These are phyloP conservation scores for Arctium lappa DNA, from an alignment of 129 eudicot genomes.

Conservation along the genomic window DNA sequence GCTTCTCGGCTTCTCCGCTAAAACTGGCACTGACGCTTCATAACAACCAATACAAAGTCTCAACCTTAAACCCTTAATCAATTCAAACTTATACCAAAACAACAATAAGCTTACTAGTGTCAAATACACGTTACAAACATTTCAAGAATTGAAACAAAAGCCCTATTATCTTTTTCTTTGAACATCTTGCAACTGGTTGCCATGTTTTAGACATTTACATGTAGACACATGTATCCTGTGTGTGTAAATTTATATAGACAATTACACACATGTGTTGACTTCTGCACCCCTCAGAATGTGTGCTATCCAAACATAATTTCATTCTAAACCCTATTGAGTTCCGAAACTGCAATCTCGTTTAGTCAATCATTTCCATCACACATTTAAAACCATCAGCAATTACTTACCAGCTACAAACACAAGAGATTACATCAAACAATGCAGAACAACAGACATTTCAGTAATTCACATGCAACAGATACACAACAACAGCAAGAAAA, in stretches of 20 bases:
- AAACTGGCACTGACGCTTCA: conserved; percentile 50
- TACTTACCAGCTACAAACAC: conserved; percentile 14
- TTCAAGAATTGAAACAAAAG: not conserved
- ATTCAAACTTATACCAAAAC: not conserved
- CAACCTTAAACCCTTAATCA: not conserved
- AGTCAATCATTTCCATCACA: not conserved
- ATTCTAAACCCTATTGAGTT: conserved; percentile 13
- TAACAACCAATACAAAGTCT: conserved; percentile 4
- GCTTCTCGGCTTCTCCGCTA: conserved; percentile 40
- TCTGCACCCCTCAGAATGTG: not conserved
- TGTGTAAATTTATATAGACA: not conserved
- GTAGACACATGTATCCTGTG: not conserved
- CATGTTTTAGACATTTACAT: not conserved
- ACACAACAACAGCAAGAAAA: not conserved
- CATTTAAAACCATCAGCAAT: not conserved
- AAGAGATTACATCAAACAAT: not conserved
- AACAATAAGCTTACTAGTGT: not conserved
- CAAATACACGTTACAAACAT: not conserved
- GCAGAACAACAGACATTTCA: not conserved
- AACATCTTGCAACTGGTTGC: not conserved
- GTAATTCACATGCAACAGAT: conserved; percentile 10
- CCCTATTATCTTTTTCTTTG: not conserved
- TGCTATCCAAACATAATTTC: not conserved
- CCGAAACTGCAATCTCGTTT: not conserved
- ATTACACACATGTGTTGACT: not conserved